phyloP scores from a whole-genome alignment of 1,284 basidiomycete genomes.

The Omphalotus olearius region DNA sequence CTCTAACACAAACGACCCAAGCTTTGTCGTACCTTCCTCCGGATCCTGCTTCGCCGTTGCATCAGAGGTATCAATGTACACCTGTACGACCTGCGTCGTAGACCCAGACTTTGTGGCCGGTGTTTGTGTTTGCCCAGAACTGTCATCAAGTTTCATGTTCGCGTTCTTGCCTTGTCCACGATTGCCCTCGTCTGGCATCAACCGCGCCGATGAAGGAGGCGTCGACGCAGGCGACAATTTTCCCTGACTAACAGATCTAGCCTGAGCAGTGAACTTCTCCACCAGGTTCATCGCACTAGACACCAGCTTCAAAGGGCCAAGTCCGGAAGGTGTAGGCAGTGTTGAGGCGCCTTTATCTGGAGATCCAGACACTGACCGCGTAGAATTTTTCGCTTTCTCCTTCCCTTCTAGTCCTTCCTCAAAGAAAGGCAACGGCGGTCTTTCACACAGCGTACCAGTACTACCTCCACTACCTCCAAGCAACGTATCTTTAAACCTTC shows the following conservation, averaged over 20 bases:
- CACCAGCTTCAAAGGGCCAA: constrained; percentile 10
- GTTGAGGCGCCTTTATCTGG: neutral
- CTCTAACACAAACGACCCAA: constrained; percentile 49
- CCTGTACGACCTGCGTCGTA: neutral
- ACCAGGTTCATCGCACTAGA: constrained; percentile 20
- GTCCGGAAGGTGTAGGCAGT: neutral
- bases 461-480: constrained; percentile 12
- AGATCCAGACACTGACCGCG: too few species aligned
- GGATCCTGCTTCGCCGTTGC: neutral
- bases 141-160: neutral
- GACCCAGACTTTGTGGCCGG: neutral
- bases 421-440: too few species aligned
- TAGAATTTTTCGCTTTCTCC: too few species aligned
- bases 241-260: neutral
- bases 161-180: neutral
- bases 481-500: constrained; percentile 35
- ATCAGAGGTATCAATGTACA: neutral
- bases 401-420: too few species aligned
- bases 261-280: constrained; percentile 6
- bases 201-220: neutral
- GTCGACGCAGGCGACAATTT: neutral
- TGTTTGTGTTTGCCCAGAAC: neutral
- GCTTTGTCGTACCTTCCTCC: neutral
- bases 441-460: neutral
- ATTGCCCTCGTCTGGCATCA: neutral